Evolutionary conservation across 1,139 yeast species (phyloP).

Genomic region (Protomyces inundatus): DNA sequence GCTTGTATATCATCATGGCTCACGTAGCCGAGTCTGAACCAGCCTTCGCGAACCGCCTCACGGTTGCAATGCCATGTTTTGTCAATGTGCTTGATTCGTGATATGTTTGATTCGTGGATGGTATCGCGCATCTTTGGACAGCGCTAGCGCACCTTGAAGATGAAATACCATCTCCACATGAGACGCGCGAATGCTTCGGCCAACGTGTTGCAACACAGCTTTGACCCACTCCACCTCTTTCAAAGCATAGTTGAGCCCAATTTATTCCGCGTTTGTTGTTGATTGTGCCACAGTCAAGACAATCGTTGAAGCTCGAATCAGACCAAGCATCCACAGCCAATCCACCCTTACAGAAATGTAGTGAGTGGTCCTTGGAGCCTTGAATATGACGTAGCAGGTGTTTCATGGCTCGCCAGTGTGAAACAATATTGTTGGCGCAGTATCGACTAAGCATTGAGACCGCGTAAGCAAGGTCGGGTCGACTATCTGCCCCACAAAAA

Average conservation of each 20-base stretch:
- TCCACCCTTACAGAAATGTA: background rate
- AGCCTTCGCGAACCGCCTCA: background rate
- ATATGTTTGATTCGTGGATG: constrained; percentile 32
- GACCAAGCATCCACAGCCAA: constrained; percentile 2
- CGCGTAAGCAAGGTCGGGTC: constrained; percentile 31
- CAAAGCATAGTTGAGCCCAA: background rate
- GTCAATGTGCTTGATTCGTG: too few relatives aligned
- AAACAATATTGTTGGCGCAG: constrained; percentile 9
- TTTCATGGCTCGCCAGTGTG: constrained; percentile 26
- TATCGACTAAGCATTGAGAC: constrained; percentile 27
- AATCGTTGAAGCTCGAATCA: constrained; percentile 30
- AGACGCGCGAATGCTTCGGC: background rate
- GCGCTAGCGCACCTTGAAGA: constrained; percentile 28
- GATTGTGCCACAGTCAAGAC: constrained; percentile 28
- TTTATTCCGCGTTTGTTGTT: background rate
- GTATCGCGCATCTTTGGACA: constrained; percentile 30
- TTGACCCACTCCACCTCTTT: constrained; percentile 1
- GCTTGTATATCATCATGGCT: background rate
- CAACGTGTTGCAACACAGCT: background rate
- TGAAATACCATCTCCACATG: background rate
- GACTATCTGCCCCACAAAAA: background rate
- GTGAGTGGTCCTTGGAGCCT: background rate
- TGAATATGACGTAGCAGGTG: constrained; percentile 24
- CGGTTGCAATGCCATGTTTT: constrained; percentile 29
- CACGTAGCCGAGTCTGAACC: background rate